Percentiles rank a stretch among this genome's conserved stretches.
These are phyloP conservation scores for Pseudogymnoascus sp. DNA, from an alignment of 2,329 filamentous ascomycete species.

Conservation along the genomic window DNA sequence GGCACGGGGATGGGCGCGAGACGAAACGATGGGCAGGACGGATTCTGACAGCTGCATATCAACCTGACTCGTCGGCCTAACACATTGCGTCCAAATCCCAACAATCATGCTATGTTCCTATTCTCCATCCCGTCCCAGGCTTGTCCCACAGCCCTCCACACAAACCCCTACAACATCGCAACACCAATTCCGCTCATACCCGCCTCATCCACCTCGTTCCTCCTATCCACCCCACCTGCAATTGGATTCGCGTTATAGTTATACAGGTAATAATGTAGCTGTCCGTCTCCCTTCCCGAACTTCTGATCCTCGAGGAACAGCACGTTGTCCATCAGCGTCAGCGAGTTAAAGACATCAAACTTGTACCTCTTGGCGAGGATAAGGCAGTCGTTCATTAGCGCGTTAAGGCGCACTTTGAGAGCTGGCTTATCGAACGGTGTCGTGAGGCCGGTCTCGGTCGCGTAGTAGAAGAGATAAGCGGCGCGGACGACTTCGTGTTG, in stretches of 20 bases:
- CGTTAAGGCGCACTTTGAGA: slow-evolving; percentile 72
- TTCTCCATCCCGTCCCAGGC: neutral
- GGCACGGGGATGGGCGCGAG: neutral
- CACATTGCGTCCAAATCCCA: neutral
- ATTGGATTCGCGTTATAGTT: slow-evolving; percentile 91
- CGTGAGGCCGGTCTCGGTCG: slow-evolving; percentile 67
- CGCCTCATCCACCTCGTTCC: slow-evolving; percentile 68
- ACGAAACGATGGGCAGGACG: neutral
- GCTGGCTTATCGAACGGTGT: slow-evolving; percentile 45
- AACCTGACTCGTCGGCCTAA: neutral
- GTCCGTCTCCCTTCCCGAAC: slow-evolving; percentile 89
- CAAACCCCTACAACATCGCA: slow-evolving; percentile 57
- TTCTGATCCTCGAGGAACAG: slow-evolving; percentile 91
- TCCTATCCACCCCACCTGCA: slow-evolving; percentile 71
- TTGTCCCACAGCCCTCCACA: neutral
- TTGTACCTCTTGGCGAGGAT: slow-evolving; percentile 75
- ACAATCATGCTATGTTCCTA: neutral
- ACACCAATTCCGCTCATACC: slow-evolving; percentile 81
- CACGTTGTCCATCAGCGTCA: slow-evolving; percentile 88
- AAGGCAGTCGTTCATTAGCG: slow-evolving; percentile 73
- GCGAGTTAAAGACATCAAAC: slow-evolving; percentile 95
- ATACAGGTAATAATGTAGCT: slow-evolving; percentile 94
- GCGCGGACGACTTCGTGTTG: slow-evolving; percentile 76
- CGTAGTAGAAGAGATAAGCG: slow-evolving; percentile 97
- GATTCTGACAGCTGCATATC: neutral